Percentiles rank a stretch among this genome's conserved stretches.
Evolutionary conservation across 2,329 filamentous ascomycete genomes (phyloP).

Genomic region (Calonectria multiphialidica): DNA sequence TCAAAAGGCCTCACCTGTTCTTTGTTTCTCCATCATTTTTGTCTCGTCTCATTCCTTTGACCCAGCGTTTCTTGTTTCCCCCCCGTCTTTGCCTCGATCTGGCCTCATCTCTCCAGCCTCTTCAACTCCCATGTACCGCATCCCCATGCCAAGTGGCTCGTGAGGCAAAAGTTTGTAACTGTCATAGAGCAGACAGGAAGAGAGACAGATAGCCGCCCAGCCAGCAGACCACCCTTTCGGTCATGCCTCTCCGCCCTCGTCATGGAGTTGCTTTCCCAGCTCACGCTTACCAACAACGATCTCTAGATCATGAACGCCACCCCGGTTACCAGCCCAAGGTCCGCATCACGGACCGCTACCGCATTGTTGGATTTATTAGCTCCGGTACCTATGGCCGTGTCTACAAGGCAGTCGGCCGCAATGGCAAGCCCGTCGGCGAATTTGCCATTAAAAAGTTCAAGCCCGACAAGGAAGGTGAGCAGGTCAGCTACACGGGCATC

Average conservation of each 20-base stretch:
- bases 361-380: conserved; percentile 97
- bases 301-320: conserved; percentile 65
- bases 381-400: conserved; percentile 98
- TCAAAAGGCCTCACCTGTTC: background rate
- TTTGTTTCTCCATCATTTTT: background rate
- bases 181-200: background rate
- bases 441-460: conserved; percentile 99
- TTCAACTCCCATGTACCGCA: background rate
- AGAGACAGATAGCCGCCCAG: background rate
- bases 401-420: conserved; percentile 88
- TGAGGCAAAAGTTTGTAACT: conserved; percentile 10
- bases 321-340: conserved; percentile 80
- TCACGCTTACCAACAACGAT: conserved; percentile 48
- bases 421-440: conserved; percentile 69
- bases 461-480: conserved; percentile 97
- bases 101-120: background rate
- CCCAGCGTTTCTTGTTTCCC: conserved; percentile 6
- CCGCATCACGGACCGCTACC: conserved; percentile 91
- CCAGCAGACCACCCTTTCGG: conserved; percentile 8
- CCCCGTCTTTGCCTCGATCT: conserved; percentile 8
- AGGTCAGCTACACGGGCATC: conserved; percentile 94
- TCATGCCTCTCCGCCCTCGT: conserved; percentile 52
- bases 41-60: background rate
- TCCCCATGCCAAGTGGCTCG: conserved; percentile 24
- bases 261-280: conserved; percentile 43